Evolutionary conservation across 495 filamentous ascomycete species (phyloP).

Genomic region (Acidiella bohemica): DNA sequence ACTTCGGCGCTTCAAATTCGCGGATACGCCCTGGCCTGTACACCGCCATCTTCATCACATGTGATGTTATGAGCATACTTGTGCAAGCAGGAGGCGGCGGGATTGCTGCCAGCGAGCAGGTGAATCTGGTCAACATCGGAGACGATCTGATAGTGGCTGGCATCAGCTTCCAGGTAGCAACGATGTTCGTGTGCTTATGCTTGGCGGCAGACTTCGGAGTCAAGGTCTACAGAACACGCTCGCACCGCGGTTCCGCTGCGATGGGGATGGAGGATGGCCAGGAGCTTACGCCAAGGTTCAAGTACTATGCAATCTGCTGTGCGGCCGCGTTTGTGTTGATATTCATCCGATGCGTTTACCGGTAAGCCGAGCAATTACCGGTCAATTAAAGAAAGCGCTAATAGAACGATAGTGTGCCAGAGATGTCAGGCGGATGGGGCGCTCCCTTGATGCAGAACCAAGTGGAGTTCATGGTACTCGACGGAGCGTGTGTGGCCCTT

Average conservation of each 20-base stretch:
- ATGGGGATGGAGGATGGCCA: slow-evolving; percentile 1
- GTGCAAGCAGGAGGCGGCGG: slow-evolving; percentile 42
- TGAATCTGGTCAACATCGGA: slow-evolving; percentile 15
- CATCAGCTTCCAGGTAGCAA: slow-evolving; percentile 27
- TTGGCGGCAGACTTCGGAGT: slow-evolving; percentile 23
- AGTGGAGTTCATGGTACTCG: slow-evolving; percentile 14
- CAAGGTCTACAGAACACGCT: slow-evolving; percentile 11
- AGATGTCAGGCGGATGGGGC: slow-evolving; percentile 19
- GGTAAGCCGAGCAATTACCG: slow-evolving; percentile 3
- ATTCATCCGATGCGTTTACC: slow-evolving; percentile 19
- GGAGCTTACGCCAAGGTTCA: slow-evolving; percentile 4
- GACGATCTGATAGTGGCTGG: slow-evolving; percentile 27
- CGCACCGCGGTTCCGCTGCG: neutral
- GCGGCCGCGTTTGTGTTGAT: slow-evolving; percentile 13
- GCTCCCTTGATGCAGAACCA: slow-evolving; percentile 12
- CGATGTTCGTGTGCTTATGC: slow-evolving; percentile 25
- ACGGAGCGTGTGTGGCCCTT: too few relatives aligned
- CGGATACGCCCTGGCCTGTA: slow-evolving; percentile 41
- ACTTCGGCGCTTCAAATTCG: slow-evolving; percentile 36
- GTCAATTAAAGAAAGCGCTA: too few relatives aligned
- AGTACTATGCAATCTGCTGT: slow-evolving; percentile 10
- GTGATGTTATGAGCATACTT: slow-evolving; percentile 37
- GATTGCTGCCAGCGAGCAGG: slow-evolving; percentile 16
- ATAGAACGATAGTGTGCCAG: slow-evolving; percentile 6
- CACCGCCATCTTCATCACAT: slow-evolving; percentile 41